phyloP scores from a whole-genome alignment of 2,329 filamentous ascomycete genomes.

The Pseudocercospora cruenta region DNA sequence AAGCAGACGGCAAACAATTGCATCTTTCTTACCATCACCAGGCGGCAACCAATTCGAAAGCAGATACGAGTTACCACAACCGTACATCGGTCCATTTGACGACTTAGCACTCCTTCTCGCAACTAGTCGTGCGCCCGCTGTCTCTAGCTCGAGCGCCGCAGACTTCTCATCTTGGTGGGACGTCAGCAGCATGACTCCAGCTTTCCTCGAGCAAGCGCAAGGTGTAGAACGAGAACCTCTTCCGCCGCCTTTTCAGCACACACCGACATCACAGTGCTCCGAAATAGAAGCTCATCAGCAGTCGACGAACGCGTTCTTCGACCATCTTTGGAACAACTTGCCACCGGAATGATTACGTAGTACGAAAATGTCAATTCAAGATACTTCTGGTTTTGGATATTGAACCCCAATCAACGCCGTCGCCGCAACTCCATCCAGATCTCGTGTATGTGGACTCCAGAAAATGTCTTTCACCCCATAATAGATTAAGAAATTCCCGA shows the following conservation, averaged over 20 bases:
- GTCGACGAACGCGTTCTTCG: neutral
- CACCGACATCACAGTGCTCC: neutral
- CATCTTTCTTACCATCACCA: constrained; percentile 7
- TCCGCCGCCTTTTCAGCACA: neutral
- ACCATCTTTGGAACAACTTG: neutral
- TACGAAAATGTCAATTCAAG: neutral
- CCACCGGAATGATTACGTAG: neutral
- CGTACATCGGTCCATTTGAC: constrained; percentile 12
- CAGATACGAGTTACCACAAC: constrained; percentile 13
- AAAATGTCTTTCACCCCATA: no score
- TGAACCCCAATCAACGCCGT: no score
- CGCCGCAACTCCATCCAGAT: no score
- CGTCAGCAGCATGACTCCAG: neutral
- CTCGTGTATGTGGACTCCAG: no score
- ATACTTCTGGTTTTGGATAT: no score
- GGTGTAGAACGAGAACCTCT: neutral
- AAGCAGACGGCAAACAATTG: constrained; percentile 18
- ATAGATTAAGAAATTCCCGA: no score
- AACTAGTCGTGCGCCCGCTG: neutral
- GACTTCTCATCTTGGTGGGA: constrained; percentile 11
- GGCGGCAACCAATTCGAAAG: constrained; percentile 5
- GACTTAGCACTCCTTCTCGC: constrained; percentile 14
- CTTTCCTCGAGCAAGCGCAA: neutral
- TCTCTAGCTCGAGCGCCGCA: neutral
- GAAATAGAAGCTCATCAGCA: neutral